Base-by-base conservation (phyloP, 1,139 yeast species). In the Yamadazyma sp. region DNA sequence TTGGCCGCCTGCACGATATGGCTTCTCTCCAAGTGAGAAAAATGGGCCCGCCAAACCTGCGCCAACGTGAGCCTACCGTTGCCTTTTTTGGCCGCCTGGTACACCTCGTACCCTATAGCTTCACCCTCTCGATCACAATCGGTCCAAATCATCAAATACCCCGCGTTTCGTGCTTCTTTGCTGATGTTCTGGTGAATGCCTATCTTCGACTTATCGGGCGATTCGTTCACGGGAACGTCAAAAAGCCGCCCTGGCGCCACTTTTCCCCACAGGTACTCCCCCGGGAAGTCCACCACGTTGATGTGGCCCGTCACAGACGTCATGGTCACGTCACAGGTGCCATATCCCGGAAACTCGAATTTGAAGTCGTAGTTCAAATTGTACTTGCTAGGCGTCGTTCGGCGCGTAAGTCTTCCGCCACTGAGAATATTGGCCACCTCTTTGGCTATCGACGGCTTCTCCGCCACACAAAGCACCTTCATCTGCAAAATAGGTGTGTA, bases 71-170 rank as follows among this genome's bases (percentile, higher is more conserved):
- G 53, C 1, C 61, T 48, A 1, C 64, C 53, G 56, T 87, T 89
- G 1, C 73, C 73, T 46, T 67, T 66, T 34, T 61, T 57, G 0
- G 96, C 97, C 4, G 83, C 84, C 40, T 78, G 72, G 34, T 76
- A 71, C 17, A 94, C 78, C 55, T 92, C 97, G 68, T 77, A 80
- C 0, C 98, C 99, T 43, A 94, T 94, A 56, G 83, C 85, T 59
- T 94, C 99, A 1, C 99, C 99, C 56, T 94, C 99, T 30, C 98
- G 71, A 68, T 94, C 99, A 62, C 97, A 92, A 71, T 94, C 99
- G 1, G 98, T 94, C 98, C 98, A 94, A 8, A 94, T 88, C 85
- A 87, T 86, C 45, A 94, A 64, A 34, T 69, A 67, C 36, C 79
- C 74, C 4, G 86, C 77, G 22, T 51, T 55, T 28, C 82, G 57